Evolutionary conservation across 2,329 filamentous ascomycete species (phyloP).

Genomic region (Blastomyces gilchristii): DNA sequence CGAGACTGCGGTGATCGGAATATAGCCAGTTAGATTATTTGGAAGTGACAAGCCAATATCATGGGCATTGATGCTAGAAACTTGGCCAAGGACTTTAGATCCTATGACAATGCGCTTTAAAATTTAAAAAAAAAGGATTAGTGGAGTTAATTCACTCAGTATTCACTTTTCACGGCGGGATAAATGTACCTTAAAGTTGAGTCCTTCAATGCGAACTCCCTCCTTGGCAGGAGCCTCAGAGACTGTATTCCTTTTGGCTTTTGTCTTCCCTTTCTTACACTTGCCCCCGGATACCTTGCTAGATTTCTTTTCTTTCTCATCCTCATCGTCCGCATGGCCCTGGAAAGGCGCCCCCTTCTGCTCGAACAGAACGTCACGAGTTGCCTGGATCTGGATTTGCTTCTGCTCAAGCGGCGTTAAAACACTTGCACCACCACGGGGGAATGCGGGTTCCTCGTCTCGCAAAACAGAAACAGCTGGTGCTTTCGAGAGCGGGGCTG

Average conservation of each 20-base stretch:
- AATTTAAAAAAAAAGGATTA: conserved; percentile 22
- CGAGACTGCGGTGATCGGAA: conserved; percentile 87
- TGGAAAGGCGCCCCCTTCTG: conserved; percentile 50
- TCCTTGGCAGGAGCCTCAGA: conserved; percentile 39
- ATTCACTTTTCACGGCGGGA: background rate
- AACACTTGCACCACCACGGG: conserved; percentile 80
- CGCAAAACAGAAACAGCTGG: conserved; percentile 39
- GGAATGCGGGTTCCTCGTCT: conserved; percentile 83
- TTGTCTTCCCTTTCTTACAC: conserved; percentile 38
- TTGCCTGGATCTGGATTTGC: conserved; percentile 89
- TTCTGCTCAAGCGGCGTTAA: conserved; percentile 91
- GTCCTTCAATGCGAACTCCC: conserved; percentile 64
- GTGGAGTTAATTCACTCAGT: conserved; percentile 10
- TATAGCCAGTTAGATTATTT: conserved; percentile 84
- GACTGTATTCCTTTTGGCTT: conserved; percentile 45
- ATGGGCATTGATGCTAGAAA: conserved; percentile 68
- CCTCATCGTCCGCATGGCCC: conserved; percentile 19
- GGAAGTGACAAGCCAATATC: conserved; percentile 75
- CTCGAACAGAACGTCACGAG: conserved; percentile 83
- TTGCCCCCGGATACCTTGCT: conserved; percentile 28
- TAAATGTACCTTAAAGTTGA: conserved; percentile 70
- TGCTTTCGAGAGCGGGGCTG: conserved; percentile 9
- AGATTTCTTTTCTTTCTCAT: conserved; percentile 31
- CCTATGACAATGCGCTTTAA: conserved; percentile 68
- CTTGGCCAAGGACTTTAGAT: conserved; percentile 76